A percentile compares a stretch with the other conserved stretches of the same genome.
phyloP scores from a whole-genome alignment of 202 grass and related monocot species.

The Saccharum hybrid region DNA sequence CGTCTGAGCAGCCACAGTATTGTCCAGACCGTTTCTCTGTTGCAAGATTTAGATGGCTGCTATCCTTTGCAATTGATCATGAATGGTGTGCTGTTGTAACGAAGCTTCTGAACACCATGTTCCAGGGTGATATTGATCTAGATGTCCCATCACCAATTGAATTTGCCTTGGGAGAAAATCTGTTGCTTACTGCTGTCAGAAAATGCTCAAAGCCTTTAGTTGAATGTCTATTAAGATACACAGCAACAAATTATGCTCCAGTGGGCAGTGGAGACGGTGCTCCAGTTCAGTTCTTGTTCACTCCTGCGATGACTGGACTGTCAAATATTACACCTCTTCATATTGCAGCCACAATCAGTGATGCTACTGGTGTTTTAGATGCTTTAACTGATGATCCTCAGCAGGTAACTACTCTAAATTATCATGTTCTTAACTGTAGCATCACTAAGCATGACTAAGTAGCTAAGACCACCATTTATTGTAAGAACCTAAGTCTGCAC shows the following conservation, averaged over 20 bases:
- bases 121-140: conserved; percentile 59
- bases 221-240: conserved; percentile 67
- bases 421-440: not conserved
- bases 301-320: conserved; percentile 62
- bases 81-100: conserved; percentile 77
- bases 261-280: not conserved
- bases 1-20: conserved; percentile 30
- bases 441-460: not conserved
- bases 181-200: conserved; percentile 59
- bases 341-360: conserved; percentile 61
- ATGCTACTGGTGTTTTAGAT: conserved; percentile 66
- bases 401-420: conserved; percentile 57
- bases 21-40: conserved; percentile 45
- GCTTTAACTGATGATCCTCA: conserved; percentile 82
- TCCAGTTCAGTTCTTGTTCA: conserved; percentile 63
- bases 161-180: conserved; percentile 57
- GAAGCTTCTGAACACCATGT: conserved; percentile 74
- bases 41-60: conserved; percentile 61
- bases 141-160: conserved; percentile 55
- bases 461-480: conserved; percentile 15
- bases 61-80: conserved; percentile 65
- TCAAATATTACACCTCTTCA: conserved; percentile 80
- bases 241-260: conserved; percentile 19
- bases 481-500: not conserved
- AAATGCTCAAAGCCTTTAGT: conserved; percentile 69